Evolutionary conservation across 2,329 filamentous ascomycete species (phyloP), one percentile per base, ranked within the genome.

Genomic region (Aspergillus fumigatus): DNA sequence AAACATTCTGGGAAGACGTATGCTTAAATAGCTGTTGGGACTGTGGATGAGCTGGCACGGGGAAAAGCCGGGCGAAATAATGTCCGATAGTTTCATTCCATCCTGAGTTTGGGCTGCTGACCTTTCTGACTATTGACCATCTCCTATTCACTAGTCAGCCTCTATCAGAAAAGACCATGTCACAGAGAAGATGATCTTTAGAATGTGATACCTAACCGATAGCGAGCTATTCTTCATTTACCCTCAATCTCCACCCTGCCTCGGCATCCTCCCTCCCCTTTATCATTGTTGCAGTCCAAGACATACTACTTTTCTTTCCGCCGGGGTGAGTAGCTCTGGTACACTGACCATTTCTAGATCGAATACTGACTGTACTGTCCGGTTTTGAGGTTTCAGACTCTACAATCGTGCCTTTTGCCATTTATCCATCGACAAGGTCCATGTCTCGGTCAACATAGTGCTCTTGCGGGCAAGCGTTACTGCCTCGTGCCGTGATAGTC

Each of bases 1-100:
- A 17, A 38, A 17, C 32, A 6, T 6, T 38, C 14, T n/a, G 5
- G 14, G 32, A 38, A 17, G 14, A 14, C 32, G 8, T 38, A 38
- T 17, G 32, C 26, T 19, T 43, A 29, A 32, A 38, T 23, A 25
- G 6, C 17, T 17, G 32, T 38, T 38, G 32, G 14, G 14, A 17
- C 32, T 38, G 32, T 38, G 32, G 32, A 35, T 53, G 26, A 26
- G 41, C 43, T 53, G 51, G 51, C 43, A 47, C 10, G 51, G 51
- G n/a, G 26, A 50, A 38, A 38, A 21, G 23, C 29, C 50, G 50
- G 56, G 43, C 48, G 50, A 55, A 58, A 52, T 45, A 58, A 58
- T 55, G 50, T 48, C 56, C 55, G 55, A 54, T 32, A 29, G n/a
- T 17, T 25, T 38, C 38, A 51, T 35, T 29, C 17, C 43, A 25